phyloP scores from a whole-genome alignment of 192 early-diverging fungal species.

The Rhizophagus sp. region DNA sequence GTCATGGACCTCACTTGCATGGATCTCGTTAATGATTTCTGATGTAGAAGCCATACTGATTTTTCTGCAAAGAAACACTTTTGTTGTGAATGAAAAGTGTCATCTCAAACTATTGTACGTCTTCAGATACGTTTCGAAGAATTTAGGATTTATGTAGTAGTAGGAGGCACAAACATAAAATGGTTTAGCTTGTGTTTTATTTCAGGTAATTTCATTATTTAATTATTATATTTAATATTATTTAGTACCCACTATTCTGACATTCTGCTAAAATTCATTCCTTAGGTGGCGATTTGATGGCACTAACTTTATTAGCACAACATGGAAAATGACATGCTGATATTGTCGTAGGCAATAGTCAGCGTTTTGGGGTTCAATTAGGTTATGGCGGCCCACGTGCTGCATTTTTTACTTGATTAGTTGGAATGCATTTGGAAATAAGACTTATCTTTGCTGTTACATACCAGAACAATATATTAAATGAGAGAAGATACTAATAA shows the following conservation, averaged over 20 bases:
- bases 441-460: conserved; percentile 90
- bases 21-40: conserved; percentile 97
- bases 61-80: conserved; percentile 78
- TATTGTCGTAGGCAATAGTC: conserved; percentile 96
- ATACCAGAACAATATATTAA: conserved; percentile 99
- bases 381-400: conserved; percentile 99
- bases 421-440: conserved; percentile 89
- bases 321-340: conserved; percentile 93
- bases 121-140: conserved; percentile 90
- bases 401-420: conserved; percentile 96
- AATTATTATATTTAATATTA: conserved; percentile 11
- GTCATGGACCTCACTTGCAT: conserved; percentile 94
- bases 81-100: conserved; percentile 87
- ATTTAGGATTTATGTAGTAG: conserved; percentile 88
- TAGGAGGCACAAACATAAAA: conserved; percentile 68
- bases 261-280: conserved; percentile 78
- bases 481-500: conserved; percentile 96
- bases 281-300: conserved; percentile 78
- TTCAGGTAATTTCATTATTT: conserved; percentile 71
- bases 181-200: conserved; percentile 57
- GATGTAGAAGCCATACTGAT: conserved; percentile 95
- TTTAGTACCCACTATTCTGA: conserved; percentile 92
- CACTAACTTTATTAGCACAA: conserved; percentile 85
- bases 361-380: conserved; percentile 97
- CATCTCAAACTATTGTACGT: conserved; percentile 95